Evolutionary conservation across 257 asterid genomes (phyloP).

Genomic region (Osmanthus fragrans): DNA sequence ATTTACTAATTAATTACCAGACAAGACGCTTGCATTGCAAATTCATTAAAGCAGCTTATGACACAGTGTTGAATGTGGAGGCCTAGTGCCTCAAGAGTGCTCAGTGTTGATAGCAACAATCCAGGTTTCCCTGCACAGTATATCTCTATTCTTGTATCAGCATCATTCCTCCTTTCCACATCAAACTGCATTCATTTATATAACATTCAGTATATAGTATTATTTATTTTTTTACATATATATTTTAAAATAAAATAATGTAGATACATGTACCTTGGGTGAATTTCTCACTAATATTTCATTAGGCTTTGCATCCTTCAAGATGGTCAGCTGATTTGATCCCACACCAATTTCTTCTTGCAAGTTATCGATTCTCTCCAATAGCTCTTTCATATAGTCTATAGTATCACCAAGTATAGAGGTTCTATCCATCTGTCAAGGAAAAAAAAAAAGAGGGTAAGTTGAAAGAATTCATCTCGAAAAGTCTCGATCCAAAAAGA

Average conservation of each 20-base stretch:
- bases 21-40: conserved; percentile 71
- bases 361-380: conserved; percentile 54
- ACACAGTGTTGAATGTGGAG: conserved; percentile 74
- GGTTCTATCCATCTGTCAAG: conserved; percentile 82
- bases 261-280: conserved; percentile 52
- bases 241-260: neutral
- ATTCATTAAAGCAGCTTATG: conserved; percentile 74
- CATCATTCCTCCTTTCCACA: conserved; percentile 53
- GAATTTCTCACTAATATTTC: conserved; percentile 57
- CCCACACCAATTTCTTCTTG: conserved; percentile 55
- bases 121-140: conserved; percentile 64
- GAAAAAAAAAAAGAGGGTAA: neutral
- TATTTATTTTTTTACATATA: neutral
- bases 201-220: neutral
- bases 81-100: conserved; percentile 69
- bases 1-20: conserved; percentile 26
- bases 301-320: conserved; percentile 54
- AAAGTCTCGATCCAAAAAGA: neutral
- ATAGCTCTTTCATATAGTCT: conserved; percentile 77
- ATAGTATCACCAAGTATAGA: conserved; percentile 87
- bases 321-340: conserved; percentile 40
- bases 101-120: conserved; percentile 69
- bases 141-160: conserved; percentile 56
- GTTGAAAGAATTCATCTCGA: neutral
- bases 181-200: conserved; percentile 48